These are phyloP conservation scores for Cercospora canescens DNA, from an alignment of 2,329 filamentous ascomycete genomes.

Conservation along the genomic window DNA sequence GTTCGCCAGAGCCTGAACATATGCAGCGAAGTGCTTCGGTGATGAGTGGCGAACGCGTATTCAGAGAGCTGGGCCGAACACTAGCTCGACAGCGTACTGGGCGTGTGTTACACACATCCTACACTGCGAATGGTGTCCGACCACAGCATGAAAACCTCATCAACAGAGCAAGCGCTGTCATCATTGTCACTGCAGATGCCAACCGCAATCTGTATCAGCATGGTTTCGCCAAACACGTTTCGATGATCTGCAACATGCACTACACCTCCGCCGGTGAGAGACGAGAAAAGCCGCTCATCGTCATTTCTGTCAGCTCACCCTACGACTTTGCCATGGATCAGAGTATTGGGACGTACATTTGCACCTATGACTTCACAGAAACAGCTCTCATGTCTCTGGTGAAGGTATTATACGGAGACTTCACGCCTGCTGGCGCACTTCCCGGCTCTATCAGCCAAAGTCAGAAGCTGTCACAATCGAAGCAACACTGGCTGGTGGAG, in stretches of 20 bases:
- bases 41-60: slow-evolving; percentile 91
- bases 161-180: slow-evolving; percentile 80
- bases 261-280: slow-evolving; percentile 69
- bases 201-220: slow-evolving; percentile 92
- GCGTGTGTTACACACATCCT: slow-evolving; percentile 88
- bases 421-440: slow-evolving; percentile 56
- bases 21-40: slow-evolving; percentile 63
- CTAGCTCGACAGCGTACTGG: slow-evolving; percentile 84
- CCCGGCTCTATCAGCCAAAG: slow-evolving; percentile 80
- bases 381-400: slow-evolving; percentile 84
- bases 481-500: slow-evolving; percentile 93
- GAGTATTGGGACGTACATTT: slow-evolving; percentile 86
- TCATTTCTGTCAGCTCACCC: slow-evolving; percentile 89
- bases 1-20: slow-evolving; percentile 55
- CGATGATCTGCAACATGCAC: slow-evolving; percentile 90
- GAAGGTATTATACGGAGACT: slow-evolving; percentile 78
- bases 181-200: slow-evolving; percentile 89
- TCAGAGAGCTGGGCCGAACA: slow-evolving; percentile 82
- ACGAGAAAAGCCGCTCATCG: slow-evolving; percentile 78
- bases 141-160: slow-evolving; percentile 94
- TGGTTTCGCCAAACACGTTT: slow-evolving; percentile 92
- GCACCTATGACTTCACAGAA: slow-evolving; percentile 95
- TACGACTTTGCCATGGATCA: slow-evolving; percentile 96
- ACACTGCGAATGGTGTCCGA: slow-evolving; percentile 87
- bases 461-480: slow-evolving; percentile 82